Base-by-base conservation (phyloP, 2,329 filamentous ascomycete species). In the Knufia petricola region DNA sequence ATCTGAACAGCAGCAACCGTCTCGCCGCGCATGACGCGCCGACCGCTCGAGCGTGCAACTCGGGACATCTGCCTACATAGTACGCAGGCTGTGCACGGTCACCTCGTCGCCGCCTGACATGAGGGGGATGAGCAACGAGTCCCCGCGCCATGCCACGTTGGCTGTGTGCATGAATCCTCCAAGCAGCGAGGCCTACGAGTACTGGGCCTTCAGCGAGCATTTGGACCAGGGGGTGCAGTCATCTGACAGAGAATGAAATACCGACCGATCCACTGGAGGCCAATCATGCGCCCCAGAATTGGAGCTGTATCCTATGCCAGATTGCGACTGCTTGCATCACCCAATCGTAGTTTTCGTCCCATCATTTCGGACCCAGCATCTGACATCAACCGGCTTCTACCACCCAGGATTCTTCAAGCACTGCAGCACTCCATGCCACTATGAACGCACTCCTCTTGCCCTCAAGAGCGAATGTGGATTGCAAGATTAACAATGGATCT, bases 301-400 rank as follows among this genome's bases (percentile, higher is more conserved):
- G 15, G 12, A 36, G 20, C 32, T 23, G 28, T 44, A 37, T 47
- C 13, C 32, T 23, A 38, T 47, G 23, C 32, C 34, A 38, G 32
- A 38, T 30, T 47, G 21, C 17, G n/a, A n/a, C 36, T 32, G 34
- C 20, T n/a, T 28, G n/a, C 31, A 32, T 21, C 13, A 38, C 15
- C 34, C 44, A 47, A 47, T 47, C 32, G 32, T 39, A 20, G 23
- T 12, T 23, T 24, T 46, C 26, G 23, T n/a, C 31, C 13, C 19
- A n/a, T 36, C 32, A 24, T 13, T 13, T 37, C 32, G 31, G 19
- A 15, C 19, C 43, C 43, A 46, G 43, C 31, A 12, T 26, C 32
- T 38, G 43, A 46, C 43, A 46, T 46, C 43, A 46, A 28, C 23
- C 9, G 17, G 12, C 21, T 15, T 20, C 17, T 30, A 3, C 20